Base-by-base conservation (phyloP, 1,139 yeast species). In the Taphrina deformans region DNA sequence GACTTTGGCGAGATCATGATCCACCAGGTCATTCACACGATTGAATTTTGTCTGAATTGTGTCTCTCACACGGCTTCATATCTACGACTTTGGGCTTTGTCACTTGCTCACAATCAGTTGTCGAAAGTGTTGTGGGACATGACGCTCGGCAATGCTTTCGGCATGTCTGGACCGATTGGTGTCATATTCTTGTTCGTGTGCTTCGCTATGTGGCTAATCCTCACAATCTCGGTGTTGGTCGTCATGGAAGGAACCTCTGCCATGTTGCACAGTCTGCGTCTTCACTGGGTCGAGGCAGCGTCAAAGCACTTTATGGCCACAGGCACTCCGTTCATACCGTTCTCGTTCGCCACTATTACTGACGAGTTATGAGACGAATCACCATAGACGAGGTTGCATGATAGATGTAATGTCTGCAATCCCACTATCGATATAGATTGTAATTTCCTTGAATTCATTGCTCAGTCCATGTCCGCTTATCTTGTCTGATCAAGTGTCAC, bases 281-380 rank as follows among this genome's bases (percentile, higher is more conserved):
- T 93, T 74, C 99, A 93, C 76, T 93, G 99, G 99, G 99, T 95
- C 66, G 99, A 95, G 78, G 92, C 97, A 35, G 95, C 95, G 98
- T 91, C 97, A 60, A 95, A 95, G 78, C 95, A 89, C 76, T 95
- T 93, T 73, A 90, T 88, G 72, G 99, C 99, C 71, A 98, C 93
- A 74, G 99, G 99, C 62, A 82, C 86, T 68, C 85, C 90, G 0
- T 93, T 89, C 75, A 86, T 84, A 69, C 99, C 99, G 35, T 92
- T 90, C 74, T 78, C 84, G 9, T 89, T 91, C 67, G 70, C 48
- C 16, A 53, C 58, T 4, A 53, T 53, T 38, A 33, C 48, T n/a
- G 58, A 53, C 33, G 58, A 53, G 1, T n/a, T 53, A 18, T 53
- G 10, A 51, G 21, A 40, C 6, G 7, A 29, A 6, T 10, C 6